Percentiles rank a stretch among this genome's conserved stretches.
Evolutionary conservation across 257 asterid species (phyloP).

Genomic region (Penstemon eatonii): DNA sequence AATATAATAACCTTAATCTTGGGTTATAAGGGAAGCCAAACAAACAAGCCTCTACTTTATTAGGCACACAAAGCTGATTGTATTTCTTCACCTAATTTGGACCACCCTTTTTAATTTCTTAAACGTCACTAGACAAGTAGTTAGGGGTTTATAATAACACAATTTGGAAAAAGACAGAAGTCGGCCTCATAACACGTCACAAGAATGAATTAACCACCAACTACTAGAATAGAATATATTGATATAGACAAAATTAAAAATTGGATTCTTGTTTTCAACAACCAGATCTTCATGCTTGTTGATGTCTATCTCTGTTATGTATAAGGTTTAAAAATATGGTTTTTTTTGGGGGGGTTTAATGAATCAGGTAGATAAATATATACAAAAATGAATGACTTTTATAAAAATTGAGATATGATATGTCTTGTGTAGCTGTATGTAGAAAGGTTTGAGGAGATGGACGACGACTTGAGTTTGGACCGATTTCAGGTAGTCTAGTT

Average conservation of each 20-base stretch:
- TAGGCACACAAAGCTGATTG: constrained; percentile 13
- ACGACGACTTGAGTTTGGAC: too few species aligned
- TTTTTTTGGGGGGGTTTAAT: not conserved
- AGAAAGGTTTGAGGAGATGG: too few species aligned
- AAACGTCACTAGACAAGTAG: constrained; percentile 19
- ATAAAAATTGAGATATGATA: too few species aligned
- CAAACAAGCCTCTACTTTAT: not conserved
- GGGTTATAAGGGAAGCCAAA: too few species aligned
- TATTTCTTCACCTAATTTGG: constrained; percentile 29
- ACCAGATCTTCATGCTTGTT: constrained; percentile 37
- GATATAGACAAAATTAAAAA: not conserved
- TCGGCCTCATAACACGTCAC: constrained; percentile 34
- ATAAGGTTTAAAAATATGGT: not conserved
- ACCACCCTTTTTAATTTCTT: constrained; percentile 11
- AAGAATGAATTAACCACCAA: constrained; percentile 32
- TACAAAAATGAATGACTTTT: too few species aligned
- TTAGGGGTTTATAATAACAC: not conserved
- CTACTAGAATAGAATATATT: constrained; percentile 17
- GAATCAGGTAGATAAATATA: not conserved
- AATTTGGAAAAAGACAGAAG: constrained; percentile 2
- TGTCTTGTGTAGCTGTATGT: too few species aligned
- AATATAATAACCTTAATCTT: too few species aligned
- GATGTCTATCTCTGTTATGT: constrained; percentile 10
- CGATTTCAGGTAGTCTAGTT: too few species aligned
- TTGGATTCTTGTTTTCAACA: constrained; percentile 22